These are phyloP conservation scores for Xylaria flabelliformis DNA, from an alignment of 495 filamentous ascomycete genomes.

Conservation along the genomic window DNA sequence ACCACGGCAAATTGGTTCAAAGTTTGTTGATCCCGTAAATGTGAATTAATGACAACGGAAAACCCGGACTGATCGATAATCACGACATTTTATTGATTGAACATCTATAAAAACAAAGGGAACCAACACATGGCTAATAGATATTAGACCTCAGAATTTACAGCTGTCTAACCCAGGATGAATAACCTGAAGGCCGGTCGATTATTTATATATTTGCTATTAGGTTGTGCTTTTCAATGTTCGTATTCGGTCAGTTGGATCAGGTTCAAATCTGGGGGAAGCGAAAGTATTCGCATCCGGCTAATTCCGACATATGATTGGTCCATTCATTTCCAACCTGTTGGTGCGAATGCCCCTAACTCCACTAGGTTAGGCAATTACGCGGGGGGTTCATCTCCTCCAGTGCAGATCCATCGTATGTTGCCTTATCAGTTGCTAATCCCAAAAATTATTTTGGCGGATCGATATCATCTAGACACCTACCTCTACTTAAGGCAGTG, in stretches of 20 bases:
- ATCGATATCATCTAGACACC: not conserved
- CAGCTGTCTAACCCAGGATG: not conserved
- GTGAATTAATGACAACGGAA: not conserved
- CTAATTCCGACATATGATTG: too few species aligned
- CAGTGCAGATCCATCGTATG: not conserved
- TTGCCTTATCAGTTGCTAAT: slow-evolving; percentile 19
- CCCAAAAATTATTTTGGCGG: slow-evolving; percentile 22
- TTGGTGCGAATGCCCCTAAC: not conserved
- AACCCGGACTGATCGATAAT: not conserved
- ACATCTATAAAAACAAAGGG: not conserved
- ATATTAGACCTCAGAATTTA: not conserved
- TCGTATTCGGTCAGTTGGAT: too few species aligned
- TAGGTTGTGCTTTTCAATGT: too few species aligned
- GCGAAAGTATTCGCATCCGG: too few species aligned
- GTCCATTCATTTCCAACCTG: not conserved
- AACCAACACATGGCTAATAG: not conserved
- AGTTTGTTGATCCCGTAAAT: not conserved
- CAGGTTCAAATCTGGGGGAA: too few species aligned
- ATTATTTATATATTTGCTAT: too few species aligned
- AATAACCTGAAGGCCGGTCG: not conserved
- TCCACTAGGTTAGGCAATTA: not conserved
- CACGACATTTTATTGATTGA: not conserved
- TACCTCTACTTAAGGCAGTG: not conserved
- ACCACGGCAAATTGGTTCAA: not conserved
- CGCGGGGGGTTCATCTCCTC: not conserved